A percentile compares a stretch with the other conserved stretches of the same genome.
Evolutionary conservation across 2,329 filamentous ascomycete genomes (phyloP).

Genomic region (Tolypocladium pustulatum): DNA sequence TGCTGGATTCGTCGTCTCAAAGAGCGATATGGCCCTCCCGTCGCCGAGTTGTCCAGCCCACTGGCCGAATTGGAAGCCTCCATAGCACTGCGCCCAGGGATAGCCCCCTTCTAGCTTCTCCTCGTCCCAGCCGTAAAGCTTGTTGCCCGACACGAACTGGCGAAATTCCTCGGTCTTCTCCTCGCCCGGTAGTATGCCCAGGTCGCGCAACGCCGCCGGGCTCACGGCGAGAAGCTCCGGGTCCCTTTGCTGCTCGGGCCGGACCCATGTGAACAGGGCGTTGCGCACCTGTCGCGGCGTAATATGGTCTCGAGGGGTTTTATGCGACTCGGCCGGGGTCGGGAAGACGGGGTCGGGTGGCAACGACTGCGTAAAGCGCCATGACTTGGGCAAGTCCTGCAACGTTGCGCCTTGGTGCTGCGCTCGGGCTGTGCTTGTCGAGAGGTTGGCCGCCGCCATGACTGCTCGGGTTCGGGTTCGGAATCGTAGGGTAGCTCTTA

Average conservation of each 20-base stretch:
- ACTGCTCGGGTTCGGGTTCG: conserved; percentile 11
- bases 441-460: conserved; percentile 21
- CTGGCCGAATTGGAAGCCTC: conserved; percentile 68
- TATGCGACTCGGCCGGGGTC: conserved; percentile 72
- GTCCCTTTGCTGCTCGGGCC: conserved; percentile 61
- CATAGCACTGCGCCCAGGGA: conserved; percentile 98
- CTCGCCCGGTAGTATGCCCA: conserved; percentile 64
- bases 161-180: conserved; percentile 64
- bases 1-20: conserved; percentile 70
- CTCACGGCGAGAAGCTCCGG: conserved; percentile 78
- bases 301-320: conserved; percentile 65
- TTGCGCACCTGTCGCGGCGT: conserved; percentile 73
- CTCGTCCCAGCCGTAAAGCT: conserved; percentile 68
- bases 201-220: conserved; percentile 63
- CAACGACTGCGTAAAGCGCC: conserved; percentile 54
- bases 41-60: conserved; percentile 97
- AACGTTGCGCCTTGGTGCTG: conserved; percentile 26
- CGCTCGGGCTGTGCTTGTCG: conserved; percentile 13
- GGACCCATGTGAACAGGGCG: conserved; percentile 83
- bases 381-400: conserved; percentile 51
- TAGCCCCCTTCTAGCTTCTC: conserved; percentile 62
- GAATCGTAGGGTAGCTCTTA: conserved; percentile 18
- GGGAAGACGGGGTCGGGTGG: conserved; percentile 70
- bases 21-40: conserved; percentile 86
- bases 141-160: conserved; percentile 70